Evolutionary conservation across 805 yeast genomes (phyloP), one percentile per base, ranked within the genome.

Genomic region (Yarrowia porcina): DNA sequence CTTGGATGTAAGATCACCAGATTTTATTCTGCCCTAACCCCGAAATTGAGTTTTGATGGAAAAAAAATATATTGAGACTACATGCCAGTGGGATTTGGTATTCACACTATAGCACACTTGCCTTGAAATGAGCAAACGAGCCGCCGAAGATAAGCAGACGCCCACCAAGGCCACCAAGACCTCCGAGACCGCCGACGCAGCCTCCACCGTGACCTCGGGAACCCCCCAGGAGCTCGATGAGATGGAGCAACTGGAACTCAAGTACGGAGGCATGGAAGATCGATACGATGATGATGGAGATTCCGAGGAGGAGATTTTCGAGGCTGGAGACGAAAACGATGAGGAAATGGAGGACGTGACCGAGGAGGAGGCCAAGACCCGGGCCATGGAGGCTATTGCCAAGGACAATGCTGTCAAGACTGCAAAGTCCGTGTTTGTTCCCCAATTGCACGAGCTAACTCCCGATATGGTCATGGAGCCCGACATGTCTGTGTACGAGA

Each of bases 381-480:
- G 49, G 25, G 68, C 66, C n/a, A 60, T 65, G 17, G 67, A 64
- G 23, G 25, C 68, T 11, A 69, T 67, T 32, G 54, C 38, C 25
- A 67, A 64, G 33, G 76, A 70, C 28, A 74, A 68, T 4, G 70
- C 64, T 10, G 21, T 41, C 75, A 76, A 71, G 32, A 71, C 71
- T 27, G 69, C 73, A 13, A 76, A 75, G 63, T 62, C 67, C 11
- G 76, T 93, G 45, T 94, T 89, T 75, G 79, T 94, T 67, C 98
- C 99, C 20, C 96, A 91, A 72, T 82, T 85, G 75, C 87, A 94
- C 27, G 85, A 83, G 69, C 97, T 94, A 68, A 97, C 97, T 0
- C 96, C 96, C 1, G 96, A 90, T 76, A 98, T 94, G 77, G 96
- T 88, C 12, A 80, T 94, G 72, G 97, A 93, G 76, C 97, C 98